A percentile compares a stretch with the other conserved stretches of the same genome.
Evolutionary conservation across 2,329 filamentous ascomycete species (phyloP).

Genomic region (Moelleriella libera): DNA sequence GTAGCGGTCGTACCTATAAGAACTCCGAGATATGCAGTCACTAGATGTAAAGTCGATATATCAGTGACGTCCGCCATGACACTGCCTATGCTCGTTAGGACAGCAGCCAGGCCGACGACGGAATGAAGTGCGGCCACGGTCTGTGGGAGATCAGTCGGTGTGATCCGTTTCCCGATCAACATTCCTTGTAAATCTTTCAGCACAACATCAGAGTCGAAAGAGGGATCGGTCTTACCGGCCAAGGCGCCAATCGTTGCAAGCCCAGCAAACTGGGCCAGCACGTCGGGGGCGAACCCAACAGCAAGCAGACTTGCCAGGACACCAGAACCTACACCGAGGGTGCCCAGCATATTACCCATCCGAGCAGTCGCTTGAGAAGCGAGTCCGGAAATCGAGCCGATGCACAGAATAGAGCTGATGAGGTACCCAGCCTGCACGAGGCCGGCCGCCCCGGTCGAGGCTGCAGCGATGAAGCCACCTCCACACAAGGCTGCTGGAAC

Average conservation of each 20-base stretch:
- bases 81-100: slow-evolving; percentile 77
- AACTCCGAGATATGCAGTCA: slow-evolving; percentile 76
- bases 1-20: slow-evolving; percentile 48
- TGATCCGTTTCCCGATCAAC: slow-evolving; percentile 73
- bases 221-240: slow-evolving; percentile 24
- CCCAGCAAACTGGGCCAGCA: slow-evolving; percentile 64
- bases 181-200: slow-evolving; percentile 29
- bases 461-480: slow-evolving; percentile 67
- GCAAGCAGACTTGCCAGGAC: slow-evolving; percentile 72
- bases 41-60: slow-evolving; percentile 65
- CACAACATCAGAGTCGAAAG: slow-evolving; percentile 3
- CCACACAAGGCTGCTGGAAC: slow-evolving; percentile 65
- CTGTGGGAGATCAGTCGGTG: slow-evolving; percentile 75
- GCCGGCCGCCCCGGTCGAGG: slow-evolving; percentile 68
- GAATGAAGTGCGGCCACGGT: slow-evolving; percentile 83
- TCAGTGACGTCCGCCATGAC: slow-evolving; percentile 62
- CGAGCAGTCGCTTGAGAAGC: slow-evolving; percentile 73
- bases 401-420: slow-evolving; percentile 72
- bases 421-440: slow-evolving; percentile 81
- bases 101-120: slow-evolving; percentile 77
- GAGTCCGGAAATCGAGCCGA: slow-evolving; percentile 68
- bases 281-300: slow-evolving; percentile 66
- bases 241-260: slow-evolving; percentile 61
- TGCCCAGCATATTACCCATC: slow-evolving; percentile 74
- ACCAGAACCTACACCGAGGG: slow-evolving; percentile 71